phyloP scores from a whole-genome alignment of 208 protist genomes.

The Porcisia deanei region DNA sequence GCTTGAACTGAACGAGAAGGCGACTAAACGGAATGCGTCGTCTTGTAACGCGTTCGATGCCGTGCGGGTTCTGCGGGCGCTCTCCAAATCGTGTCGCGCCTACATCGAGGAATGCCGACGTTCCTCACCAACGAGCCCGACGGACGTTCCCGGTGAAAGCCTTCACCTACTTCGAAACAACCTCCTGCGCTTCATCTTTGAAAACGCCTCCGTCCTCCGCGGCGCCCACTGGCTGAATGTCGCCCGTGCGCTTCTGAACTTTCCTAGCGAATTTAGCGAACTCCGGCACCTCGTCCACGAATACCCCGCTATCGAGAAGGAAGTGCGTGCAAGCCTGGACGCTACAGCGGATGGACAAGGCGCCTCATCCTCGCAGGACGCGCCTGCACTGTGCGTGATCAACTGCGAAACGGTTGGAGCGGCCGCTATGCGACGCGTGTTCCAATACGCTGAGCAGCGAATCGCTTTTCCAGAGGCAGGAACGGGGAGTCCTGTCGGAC shows the following conservation, averaged over 20 bases:
- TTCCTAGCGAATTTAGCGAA: slow-evolving; percentile 48
- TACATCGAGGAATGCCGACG: slow-evolving; percentile 46
- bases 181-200: slow-evolving; percentile 66
- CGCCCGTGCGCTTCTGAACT: slow-evolving; percentile 73
- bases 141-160: slow-evolving; percentile 46
- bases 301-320: slow-evolving; percentile 24
- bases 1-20: slow-evolving; percentile 1
- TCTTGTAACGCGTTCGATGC: slow-evolving; percentile 77
- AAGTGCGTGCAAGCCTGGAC: slow-evolving; percentile 7
- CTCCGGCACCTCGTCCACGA: slow-evolving; percentile 11
- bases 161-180: slow-evolving; percentile 65
- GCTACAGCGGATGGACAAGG: neutral
- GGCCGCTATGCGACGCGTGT: slow-evolving; percentile 25
- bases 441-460: slow-evolving; percentile 31
- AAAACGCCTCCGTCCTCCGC: slow-evolving; percentile 63
- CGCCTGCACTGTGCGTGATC: neutral
- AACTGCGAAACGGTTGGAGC: slow-evolving; percentile 26
- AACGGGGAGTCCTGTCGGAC: neutral
- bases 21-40: neutral
- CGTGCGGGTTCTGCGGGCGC: slow-evolving; percentile 70
- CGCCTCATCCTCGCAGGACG: neutral
- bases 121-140: slow-evolving; percentile 1
- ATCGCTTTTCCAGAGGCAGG: neutral
- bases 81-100: slow-evolving; percentile 71
- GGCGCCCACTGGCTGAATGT: slow-evolving; percentile 86